Evolutionary conservation across 169 alveolate genomes (phyloP).

Genomic region (Toxoplasma gondii): DNA sequence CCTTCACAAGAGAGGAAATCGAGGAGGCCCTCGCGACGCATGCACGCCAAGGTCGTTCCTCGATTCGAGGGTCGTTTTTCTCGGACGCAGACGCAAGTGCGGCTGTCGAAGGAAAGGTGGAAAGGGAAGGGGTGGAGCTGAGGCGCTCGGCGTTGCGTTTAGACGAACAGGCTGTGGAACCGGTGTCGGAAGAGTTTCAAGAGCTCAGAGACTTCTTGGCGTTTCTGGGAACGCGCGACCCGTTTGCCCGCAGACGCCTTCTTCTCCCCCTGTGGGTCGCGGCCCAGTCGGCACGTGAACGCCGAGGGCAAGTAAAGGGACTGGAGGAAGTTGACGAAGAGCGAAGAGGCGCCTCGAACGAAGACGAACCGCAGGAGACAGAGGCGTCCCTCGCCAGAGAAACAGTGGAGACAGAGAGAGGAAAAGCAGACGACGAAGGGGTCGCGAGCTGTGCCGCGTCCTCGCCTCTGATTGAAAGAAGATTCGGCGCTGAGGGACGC

Average conservation of each 20-base stretch:
- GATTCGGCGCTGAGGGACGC: background rate
- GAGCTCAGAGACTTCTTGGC: background rate
- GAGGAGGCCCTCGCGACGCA: background rate
- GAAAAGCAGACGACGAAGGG: background rate
- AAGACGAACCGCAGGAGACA: background rate
- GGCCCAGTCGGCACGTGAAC: background rate
- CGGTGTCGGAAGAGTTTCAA: too few relatives aligned
- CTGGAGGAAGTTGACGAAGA: too few relatives aligned
- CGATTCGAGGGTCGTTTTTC: background rate
- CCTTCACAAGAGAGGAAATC: background rate
- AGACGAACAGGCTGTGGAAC: too few relatives aligned
- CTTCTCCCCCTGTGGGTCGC: background rate
- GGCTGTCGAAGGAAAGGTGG: too few relatives aligned
- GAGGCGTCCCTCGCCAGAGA: too few relatives aligned
- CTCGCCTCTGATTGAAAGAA: background rate
- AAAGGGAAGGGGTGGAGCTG: too few relatives aligned
- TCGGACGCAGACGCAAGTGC: background rate
- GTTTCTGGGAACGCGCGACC: background rate
- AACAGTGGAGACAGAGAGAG: background rate
- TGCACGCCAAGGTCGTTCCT: background rate
- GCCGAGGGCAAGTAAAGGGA: background rate
- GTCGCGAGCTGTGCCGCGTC: background rate
- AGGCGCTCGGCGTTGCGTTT: too few relatives aligned
- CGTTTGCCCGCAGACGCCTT: background rate
- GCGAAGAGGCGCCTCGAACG: background rate